Percentiles rank a stretch among this genome's conserved stretches.
Evolutionary conservation across 345 rosid genomes (phyloP).

Genomic region (Brassica cretica): DNA sequence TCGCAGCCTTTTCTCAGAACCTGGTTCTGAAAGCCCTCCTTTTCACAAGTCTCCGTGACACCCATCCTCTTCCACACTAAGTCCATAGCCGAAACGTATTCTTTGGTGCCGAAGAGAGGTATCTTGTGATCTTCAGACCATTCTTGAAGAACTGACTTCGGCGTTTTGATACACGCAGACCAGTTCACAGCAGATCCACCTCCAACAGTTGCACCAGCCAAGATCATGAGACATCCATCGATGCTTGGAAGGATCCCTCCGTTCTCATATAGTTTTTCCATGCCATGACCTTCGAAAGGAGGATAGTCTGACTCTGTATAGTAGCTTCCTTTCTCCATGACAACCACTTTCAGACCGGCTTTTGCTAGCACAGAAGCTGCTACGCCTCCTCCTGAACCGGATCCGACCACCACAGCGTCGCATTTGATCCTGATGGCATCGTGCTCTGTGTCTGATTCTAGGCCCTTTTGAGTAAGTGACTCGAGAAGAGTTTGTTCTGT

Average conservation of each 20-base stretch:
- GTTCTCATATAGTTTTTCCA: slow-evolving; percentile 54
- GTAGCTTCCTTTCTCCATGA: slow-evolving; percentile 84
- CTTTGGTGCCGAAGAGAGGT: slow-evolving; percentile 46
- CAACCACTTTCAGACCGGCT: slow-evolving; percentile 68
- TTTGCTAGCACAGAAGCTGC: slow-evolving; percentile 81
- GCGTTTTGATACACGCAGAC: slow-evolving; percentile 86
- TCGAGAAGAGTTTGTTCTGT: slow-evolving; percentile 47
- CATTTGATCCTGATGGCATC: slow-evolving; percentile 57
- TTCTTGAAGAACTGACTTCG: slow-evolving; percentile 59
- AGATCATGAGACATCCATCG: slow-evolving; percentile 42
- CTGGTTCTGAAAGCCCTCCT: slow-evolving; percentile 76
- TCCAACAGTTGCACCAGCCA: slow-evolving; percentile 84
- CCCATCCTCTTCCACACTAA: slow-evolving; percentile 68
- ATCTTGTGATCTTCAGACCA: slow-evolving; percentile 63
- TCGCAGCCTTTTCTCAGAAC: slow-evolving; percentile 77
- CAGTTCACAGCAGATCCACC: slow-evolving; percentile 93
- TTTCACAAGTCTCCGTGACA: slow-evolving; percentile 56
- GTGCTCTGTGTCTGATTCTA: slow-evolving; percentile 36
- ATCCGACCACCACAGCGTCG: slow-evolving; percentile 75
- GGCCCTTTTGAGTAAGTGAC: slow-evolving; percentile 61
- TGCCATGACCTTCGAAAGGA: slow-evolving; percentile 64
- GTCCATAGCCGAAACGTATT: slow-evolving; percentile 67
- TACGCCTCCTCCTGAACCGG: slow-evolving; percentile 96
- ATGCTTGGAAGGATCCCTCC: slow-evolving; percentile 60
- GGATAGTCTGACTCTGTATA: slow-evolving; percentile 55